Evolutionary conservation across 2,329 filamentous ascomycete species (phyloP), one percentile per base, ranked within the genome.

Genomic region (Exserohilum rostratum): DNA sequence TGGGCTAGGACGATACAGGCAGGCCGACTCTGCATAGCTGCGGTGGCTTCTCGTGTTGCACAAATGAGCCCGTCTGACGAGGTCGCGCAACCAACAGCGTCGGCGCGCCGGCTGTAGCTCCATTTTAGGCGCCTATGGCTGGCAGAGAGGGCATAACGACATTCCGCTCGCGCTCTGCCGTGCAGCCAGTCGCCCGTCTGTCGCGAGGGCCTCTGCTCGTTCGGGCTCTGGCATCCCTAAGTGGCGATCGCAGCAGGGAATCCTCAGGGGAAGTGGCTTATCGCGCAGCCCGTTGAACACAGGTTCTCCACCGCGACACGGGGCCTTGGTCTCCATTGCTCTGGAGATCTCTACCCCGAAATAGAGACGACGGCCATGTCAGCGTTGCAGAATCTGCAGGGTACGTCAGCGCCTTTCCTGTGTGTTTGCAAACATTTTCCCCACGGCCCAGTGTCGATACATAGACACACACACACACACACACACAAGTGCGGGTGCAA

Each of bases 1-100:
- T 52, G 42, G 55, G 66, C 71, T 73, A 72, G 49, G 31, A 67
- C 59, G 1, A 43, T 57, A 62, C 53, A 55, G 68, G 69, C 64
- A 71, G 68, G 64, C 62, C 63, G 59, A 40, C 55, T 60, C 54
- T 57, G 52, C 43, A 62, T 62, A 56, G 60, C 57, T 58, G 60
- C 56, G 53, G 60, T 62, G 65, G 64, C 66, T 66, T 61, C 58
- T 70, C 69, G 69, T 72, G 68, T 72, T 66, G 57, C 54, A 60
- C 57, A 70, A 65, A 72, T 72, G 69, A 72, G 61, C 49, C 53
- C 22, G 25, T 25, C 35, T 57, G 57, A 57, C 58, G 62, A 51
- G 37, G 35, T 44, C 50, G 44, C 30, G 34, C 39, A 39, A 55
- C 63, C 53, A 50, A 58, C 50, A 35, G 35, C 38, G 42, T 60